Conservation (phyloP, 495 filamentous ascomycete genomes). For the Aspergillus sclerotiicarbonarius region DNA sequence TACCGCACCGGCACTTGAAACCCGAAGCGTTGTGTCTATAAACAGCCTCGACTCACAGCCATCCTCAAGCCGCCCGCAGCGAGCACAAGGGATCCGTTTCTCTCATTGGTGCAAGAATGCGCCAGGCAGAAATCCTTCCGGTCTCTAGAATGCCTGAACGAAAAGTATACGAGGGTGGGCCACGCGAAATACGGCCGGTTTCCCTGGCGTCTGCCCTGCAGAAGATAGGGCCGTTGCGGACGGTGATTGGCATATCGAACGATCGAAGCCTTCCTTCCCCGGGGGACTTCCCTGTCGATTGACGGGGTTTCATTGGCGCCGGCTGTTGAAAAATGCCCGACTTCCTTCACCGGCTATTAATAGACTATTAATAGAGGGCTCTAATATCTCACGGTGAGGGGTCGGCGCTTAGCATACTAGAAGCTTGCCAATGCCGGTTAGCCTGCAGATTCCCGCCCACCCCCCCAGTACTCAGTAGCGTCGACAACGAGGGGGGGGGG, state of each 20-base stretch:
- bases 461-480: background rate
- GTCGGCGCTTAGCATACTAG: constrained; percentile 19
- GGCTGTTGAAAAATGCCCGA: constrained; percentile 8
- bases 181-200: constrained; percentile 12
- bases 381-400: constrained; percentile 12
- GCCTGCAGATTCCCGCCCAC: constrained; percentile 25
- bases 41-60: constrained; percentile 25
- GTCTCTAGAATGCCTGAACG: constrained; percentile 3
- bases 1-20: constrained; percentile 15
- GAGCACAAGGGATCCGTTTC: constrained; percentile 5
- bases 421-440: constrained; percentile 25
- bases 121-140: constrained; percentile 20
- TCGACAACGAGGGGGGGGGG: background rate
- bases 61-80: constrained; percentile 20
- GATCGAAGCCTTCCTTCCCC: constrained; percentile 1
- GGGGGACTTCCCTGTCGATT: background rate
- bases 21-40: constrained; percentile 22
- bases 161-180: background rate
- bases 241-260: constrained; percentile 16
- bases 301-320: background rate
- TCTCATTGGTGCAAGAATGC: constrained; percentile 22
- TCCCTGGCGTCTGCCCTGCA: constrained; percentile 15
- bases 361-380: background rate
- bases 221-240: background rate
- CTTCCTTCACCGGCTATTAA: constrained; percentile 11